A percentile compares a stretch with the other conserved stretches of the same genome.
These are phyloP conservation scores for Claviceps sp. DNA, from an alignment of 2,329 filamentous ascomycete species.

Conservation along the genomic window DNA sequence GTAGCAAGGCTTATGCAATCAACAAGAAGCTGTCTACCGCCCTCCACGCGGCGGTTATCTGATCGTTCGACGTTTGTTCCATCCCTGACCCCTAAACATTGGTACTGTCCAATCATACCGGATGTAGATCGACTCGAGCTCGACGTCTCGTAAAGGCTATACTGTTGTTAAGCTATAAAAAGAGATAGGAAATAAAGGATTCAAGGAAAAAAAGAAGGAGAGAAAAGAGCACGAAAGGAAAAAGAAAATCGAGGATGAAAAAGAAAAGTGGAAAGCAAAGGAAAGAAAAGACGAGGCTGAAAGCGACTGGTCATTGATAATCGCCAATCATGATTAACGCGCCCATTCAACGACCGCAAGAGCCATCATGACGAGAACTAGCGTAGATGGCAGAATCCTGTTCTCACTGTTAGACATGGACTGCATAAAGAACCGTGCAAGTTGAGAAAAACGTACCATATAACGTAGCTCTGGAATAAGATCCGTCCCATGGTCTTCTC, in stretches of 20 bases:
- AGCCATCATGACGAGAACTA: slow-evolving; percentile 80
- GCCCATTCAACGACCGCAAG: slow-evolving; percentile 92
- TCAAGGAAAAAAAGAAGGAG: not conserved
- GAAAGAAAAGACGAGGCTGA: not conserved
- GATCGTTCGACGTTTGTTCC: not conserved
- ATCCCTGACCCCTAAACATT: not conserved
- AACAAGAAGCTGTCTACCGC: not conserved
- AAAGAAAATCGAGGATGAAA: not conserved
- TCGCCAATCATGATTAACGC: slow-evolving; percentile 10
- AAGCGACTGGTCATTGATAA: not conserved
- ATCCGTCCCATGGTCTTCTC: slow-evolving; percentile 89
- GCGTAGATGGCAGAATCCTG: slow-evolving; percentile 86
- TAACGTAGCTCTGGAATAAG: slow-evolving; percentile 76
- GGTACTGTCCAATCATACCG: not conserved
- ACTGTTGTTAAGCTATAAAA: too few relatives aligned
- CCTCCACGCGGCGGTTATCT: not conserved
- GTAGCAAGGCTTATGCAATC: not conserved
- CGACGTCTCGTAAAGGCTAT: not conserved
- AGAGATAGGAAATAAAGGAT: too few relatives aligned
- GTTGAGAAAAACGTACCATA: slow-evolving; percentile 52
- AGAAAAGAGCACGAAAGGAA: not conserved
- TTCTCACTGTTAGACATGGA: slow-evolving; percentile 15
- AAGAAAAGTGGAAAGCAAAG: not conserved
- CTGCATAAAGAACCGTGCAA: not conserved
- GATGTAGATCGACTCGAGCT: not conserved